These are phyloP conservation scores for Zea mays DNA, from an alignment of 176 grass and related monocot genomes.

Conservation along the genomic window DNA sequence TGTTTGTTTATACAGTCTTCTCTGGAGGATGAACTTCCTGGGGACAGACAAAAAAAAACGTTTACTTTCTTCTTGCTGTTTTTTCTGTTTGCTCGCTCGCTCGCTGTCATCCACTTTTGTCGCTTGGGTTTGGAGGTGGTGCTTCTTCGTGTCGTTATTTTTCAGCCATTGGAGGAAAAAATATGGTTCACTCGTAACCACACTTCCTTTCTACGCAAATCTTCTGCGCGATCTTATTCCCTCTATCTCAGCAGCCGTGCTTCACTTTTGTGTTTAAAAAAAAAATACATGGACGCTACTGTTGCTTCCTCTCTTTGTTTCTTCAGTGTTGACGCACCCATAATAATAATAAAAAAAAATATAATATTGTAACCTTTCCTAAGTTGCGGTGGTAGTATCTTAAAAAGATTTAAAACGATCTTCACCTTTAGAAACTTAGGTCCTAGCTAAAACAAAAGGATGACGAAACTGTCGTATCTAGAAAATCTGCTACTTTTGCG, in stretches of 20 bases:
- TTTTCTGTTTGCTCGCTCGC: no score
- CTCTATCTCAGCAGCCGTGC: neutral
- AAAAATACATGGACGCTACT: neutral
- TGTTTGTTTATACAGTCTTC: no score
- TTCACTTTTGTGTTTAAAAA: neutral
- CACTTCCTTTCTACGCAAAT: neutral
- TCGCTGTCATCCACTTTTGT: neutral
- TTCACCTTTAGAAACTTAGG: conserved; percentile 11
- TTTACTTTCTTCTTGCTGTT: no score
- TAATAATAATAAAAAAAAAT: neutral
- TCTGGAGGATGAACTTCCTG: no score
- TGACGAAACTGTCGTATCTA: neutral
- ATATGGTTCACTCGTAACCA: neutral
- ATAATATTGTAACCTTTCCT: neutral
- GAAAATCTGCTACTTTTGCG: neutral
- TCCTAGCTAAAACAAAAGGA: neutral
- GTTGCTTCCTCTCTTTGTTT: neutral
- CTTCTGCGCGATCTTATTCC: conserved; percentile 2
- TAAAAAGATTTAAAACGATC: conserved; percentile 8
- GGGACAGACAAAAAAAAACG: no score
- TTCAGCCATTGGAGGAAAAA: neutral
- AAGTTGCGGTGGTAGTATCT: neutral
- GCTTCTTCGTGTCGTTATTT: no score
- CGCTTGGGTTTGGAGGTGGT: neutral
- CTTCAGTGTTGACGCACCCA: neutral